Base-by-base conservation (phyloP, 2,329 filamentous ascomycete species). In the Zalaria obscura region DNA sequence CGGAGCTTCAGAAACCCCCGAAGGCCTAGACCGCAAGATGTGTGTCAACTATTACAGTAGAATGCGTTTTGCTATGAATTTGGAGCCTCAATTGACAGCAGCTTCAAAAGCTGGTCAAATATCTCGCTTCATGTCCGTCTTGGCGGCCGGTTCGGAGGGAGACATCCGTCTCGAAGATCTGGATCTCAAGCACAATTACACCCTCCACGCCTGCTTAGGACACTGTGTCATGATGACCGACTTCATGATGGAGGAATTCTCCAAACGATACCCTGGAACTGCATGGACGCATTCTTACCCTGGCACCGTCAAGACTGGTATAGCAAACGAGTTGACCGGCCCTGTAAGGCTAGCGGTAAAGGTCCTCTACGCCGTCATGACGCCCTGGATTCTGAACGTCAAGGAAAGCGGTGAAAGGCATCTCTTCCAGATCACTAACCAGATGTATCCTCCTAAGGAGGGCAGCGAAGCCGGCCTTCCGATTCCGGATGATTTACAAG, bases 41-140 rank as follows among this genome's bases (percentile, higher is more conserved):
- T 63, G 68, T 5, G 62, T 79, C 10, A 61, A 63, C 18, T 73
- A 70, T 56, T 78, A 79, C 56, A 64, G 70, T 4, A 75, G 76
- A 18, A 65, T 71, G 47, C 72, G 73, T 33, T 72, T 78, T 50
- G 63, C 71, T 8, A 43, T 64, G 36, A 75, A 76, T 41, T 65
- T 81, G 1, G 67, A 78, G 5, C 75, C 76, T 0, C 62, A 70
- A 0, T 62, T 81, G 2, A 59, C 61, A 7, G 52, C 51, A n/a
- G 65, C 73, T 0, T 49, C 62, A 0, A 46, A 58, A 4, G 48
- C 47, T 3, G 44, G 49, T 37, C 52, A 59, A 37, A 61, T 76
- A 25, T 64, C 69, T 0, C 70, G 75, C 5, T 70, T 76, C 5
- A 64, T 78, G 25, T 68, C 59, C n/a, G 65, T 78, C n/a, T 57